A percentile compares a stretch with the other conserved stretches of the same genome.
Conservation (phyloP, 306 rosid genomes). For the Aeschynomene evenia region DNA sequence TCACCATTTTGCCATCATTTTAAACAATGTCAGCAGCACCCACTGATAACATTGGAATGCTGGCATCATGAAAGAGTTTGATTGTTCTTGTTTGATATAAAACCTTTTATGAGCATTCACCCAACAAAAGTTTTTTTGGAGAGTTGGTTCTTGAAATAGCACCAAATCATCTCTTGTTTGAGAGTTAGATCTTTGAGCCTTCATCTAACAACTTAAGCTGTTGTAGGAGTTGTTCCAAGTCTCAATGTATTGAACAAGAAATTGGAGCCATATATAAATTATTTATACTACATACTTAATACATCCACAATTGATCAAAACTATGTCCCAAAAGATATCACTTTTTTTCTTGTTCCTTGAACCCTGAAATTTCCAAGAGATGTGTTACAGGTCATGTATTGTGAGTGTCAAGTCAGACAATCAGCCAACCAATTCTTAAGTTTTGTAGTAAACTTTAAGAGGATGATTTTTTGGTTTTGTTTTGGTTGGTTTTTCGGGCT, state of each 20-base stretch:
- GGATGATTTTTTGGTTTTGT: too few relatives aligned
- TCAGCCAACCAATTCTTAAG: neutral
- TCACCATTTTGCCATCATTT: neutral
- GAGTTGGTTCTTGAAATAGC: neutral
- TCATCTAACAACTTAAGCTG: neutral
- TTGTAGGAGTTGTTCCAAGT: neutral
- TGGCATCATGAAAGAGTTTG: neutral
- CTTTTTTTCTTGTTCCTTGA: constrained; percentile 1
- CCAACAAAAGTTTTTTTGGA: neutral
- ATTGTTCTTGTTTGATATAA: neutral
- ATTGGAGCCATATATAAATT: too few relatives aligned
- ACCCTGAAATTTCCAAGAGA: neutral
- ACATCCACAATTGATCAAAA: neutral
- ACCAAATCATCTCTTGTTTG: neutral
- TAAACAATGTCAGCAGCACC: neutral
- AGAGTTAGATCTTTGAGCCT: neutral
- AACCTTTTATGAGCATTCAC: neutral
- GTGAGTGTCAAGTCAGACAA: neutral
- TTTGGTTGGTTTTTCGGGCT: too few relatives aligned
- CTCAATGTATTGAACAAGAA: neutral
- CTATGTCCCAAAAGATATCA: constrained; percentile 3
- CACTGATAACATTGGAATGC: neutral
- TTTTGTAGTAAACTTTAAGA: neutral
- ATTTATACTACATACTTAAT: neutral
- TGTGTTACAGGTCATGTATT: constrained; percentile 16